Evolutionary conservation across 495 filamentous ascomycete genomes (phyloP).

Genomic region (Achaetomiella virescens): DNA sequence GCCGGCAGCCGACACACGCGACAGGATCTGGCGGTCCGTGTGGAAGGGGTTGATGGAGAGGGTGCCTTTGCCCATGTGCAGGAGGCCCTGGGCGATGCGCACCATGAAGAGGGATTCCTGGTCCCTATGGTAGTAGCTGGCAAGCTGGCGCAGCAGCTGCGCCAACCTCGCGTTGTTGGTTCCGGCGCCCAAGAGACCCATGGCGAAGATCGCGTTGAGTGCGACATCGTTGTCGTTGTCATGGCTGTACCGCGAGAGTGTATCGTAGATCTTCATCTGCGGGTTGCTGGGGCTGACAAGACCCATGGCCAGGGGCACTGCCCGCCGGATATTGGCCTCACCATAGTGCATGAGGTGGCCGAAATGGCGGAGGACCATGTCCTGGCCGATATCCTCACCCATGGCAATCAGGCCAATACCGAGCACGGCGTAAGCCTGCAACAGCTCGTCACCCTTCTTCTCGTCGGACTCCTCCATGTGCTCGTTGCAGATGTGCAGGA

Average conservation of each 20-base stretch:
- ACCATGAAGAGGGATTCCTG: constrained; percentile 98
- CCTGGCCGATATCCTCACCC: constrained; percentile 97
- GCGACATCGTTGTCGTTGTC: constrained; percentile 99
- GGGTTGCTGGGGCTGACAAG: constrained; percentile 95
- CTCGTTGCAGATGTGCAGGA: constrained; percentile 95
- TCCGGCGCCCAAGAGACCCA: constrained; percentile 93
- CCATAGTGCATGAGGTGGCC: constrained; percentile 99
- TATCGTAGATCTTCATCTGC: constrained; percentile 99
- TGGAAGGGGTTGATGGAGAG: constrained; percentile 95
- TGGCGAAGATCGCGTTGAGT: constrained; percentile 97
- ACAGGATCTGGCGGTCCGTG: constrained; percentile 92
- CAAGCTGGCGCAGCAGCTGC: constrained; percentile 87
- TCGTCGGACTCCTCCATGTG: constrained; percentile 88
- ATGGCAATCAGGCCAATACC: constrained; percentile 92
- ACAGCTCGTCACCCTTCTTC: constrained; percentile 87
- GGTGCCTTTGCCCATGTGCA: constrained; percentile 99
- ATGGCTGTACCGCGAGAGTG: constrained; percentile 94
- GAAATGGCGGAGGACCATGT: constrained; percentile 97
- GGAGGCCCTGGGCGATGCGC: constrained; percentile 90
- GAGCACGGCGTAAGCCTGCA: constrained; percentile 92
- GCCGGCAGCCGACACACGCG: constrained; percentile 82
- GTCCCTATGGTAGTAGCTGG: constrained; percentile 96
- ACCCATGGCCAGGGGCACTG: constrained; percentile 96
- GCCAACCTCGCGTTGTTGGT: constrained; percentile 97
- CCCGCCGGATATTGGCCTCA: constrained; percentile 91